Evolutionary conservation across 2,329 filamentous ascomycete species (phyloP), one percentile per base, ranked within the genome.

Genomic region (Huntiella abstrusa): DNA sequence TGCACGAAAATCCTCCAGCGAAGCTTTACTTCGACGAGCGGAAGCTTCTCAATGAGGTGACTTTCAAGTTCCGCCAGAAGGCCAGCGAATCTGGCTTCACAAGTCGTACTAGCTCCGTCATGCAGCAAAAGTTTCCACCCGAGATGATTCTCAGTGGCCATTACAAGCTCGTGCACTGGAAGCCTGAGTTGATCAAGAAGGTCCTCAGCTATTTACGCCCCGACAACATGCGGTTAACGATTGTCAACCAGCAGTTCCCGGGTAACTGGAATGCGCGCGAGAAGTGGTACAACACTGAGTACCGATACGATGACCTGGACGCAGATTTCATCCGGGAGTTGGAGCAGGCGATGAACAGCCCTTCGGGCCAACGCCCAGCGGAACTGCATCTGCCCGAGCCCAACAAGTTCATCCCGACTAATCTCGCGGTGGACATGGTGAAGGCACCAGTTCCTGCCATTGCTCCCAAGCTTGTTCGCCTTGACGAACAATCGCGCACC

Each of bases 251-350:
- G 56, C 80, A 83, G 6, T 82, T 79, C 53, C 87, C 87, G 0
- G 87, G 85, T 0, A 71, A 75, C 44, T 95, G 85, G 83, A 73
- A 92, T 53, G 65, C 79, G 59, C 92, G 82, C 57, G 91, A 98
- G 65, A 85, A 87, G 58, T 98, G 91, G 91, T 98, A 98, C 55
- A 88, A 88, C 6, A 98, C 91, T 0, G 87, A 96, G 57, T 93
- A 95, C 63, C 83, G 77, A 52, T 71, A 79, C 32, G 82, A 92
- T 57, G 80, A 77, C 57, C 83, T 98, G 33, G 78, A 87, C 0
- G 58, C 70, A 11, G 77, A 86, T 13, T 79, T 95, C 54, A 67
- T 93, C 59, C 64, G 69, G 8, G 77, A 84, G 43, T 69, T 95
- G 51, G 68, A 72, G 46, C 63, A 70, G 50, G 83, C 84, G 1